Base-by-base conservation (phyloP, 2,329 filamentous ascomycete species). In the Talaromyces sp. region DNA sequence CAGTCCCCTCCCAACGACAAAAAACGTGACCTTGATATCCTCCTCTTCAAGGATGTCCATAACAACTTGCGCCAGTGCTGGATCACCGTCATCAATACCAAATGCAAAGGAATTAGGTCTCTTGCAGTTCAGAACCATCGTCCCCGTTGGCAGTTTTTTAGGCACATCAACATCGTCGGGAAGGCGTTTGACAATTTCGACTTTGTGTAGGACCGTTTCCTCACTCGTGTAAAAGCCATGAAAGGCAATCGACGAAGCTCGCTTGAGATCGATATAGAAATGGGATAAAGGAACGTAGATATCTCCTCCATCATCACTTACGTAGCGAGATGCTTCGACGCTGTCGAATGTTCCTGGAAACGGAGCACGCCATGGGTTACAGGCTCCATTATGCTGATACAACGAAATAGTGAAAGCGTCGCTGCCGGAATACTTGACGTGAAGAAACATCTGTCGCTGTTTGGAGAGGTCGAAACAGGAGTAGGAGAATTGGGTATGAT, bases 51-150 rank as follows among this genome's bases (percentile, higher is more conserved):
- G 79, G 62, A 88, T 86, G 47, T 83, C 77, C 77, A 89, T 84
- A 22, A 90, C 86, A 68, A 85, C 76, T 75, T 87, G 82, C 1
- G 87, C 87, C 65, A 84, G 82, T 38, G 77, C 71, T 56, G 88
- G 88, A 60, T 84, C 80, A 25, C 88, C 89, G 73, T 91, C 89
- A 72, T 91, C 89, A 68, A 91, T 90, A 59, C 88, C 88, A 74
- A 91, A 90, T 1, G 89, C 89, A 73, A 91, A 90, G 0, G 85
- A 88, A 77, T 90, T 89, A 56, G 88, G 88, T 19, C 88, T 83
- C 69, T 84, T 88, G 80, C 89, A 91, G 6, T 84, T 80, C 70
- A 90, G 86, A 54, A 88, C 79, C 38, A 91, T 79, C 22, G 81
- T 82, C 6, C 88, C 88, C 1, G 83, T 88, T 0, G 86, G 83